Conservation (phyloP, 2,329 filamentous ascomycete genomes). For the Cryphonectria naterciae region DNA sequence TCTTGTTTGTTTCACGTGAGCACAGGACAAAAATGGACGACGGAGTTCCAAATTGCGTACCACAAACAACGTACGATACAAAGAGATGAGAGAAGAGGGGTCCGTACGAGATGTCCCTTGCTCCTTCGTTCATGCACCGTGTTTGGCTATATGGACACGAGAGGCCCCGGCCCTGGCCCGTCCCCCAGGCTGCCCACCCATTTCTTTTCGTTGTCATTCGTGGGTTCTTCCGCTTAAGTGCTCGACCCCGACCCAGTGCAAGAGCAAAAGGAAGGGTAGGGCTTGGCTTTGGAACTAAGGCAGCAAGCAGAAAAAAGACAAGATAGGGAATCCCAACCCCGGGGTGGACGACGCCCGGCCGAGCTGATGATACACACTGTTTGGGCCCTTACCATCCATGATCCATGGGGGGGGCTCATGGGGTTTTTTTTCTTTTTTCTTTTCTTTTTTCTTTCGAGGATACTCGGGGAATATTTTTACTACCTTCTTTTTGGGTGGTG, state of each 20-base stretch:
- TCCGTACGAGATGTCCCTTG: neutral
- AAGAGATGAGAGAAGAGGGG: neutral
- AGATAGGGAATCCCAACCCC: neutral
- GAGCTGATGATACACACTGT: neutral
- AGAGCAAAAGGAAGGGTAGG: neutral
- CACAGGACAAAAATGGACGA: neutral
- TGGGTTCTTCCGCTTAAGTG: neutral
- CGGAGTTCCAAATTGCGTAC: neutral
- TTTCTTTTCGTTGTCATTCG: neutral
- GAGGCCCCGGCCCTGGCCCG: neutral
- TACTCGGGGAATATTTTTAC: neutral
- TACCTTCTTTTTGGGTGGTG: too few relatives aligned
- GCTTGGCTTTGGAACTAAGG: neutral
- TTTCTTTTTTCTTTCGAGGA: neutral
- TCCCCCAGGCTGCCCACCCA: neutral
- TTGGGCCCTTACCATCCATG: neutral
- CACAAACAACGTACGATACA: neutral
- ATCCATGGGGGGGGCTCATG: neutral
- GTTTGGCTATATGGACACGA: constrained; percentile 2
- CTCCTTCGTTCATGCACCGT: constrained; percentile 2
- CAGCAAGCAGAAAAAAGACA: neutral
- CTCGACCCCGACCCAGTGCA: neutral
- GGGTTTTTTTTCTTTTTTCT: neutral
- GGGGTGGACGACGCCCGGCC: neutral
- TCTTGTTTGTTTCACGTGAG: neutral